These are phyloP conservation scores for Citrullus mucosospermus DNA, from an alignment of 306 rosid genomes.

Conservation along the genomic window DNA sequence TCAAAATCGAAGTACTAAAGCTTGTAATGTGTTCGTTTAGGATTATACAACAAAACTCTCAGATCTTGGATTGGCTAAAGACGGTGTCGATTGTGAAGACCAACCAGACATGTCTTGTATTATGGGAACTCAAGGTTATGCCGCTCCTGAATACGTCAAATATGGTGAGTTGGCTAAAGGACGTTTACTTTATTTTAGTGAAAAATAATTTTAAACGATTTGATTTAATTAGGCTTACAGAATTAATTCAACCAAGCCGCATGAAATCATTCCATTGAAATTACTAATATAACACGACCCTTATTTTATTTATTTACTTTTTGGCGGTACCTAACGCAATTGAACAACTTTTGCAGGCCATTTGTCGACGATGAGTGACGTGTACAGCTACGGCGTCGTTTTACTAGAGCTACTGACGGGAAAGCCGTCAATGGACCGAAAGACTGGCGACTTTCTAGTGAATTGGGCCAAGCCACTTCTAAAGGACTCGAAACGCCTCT, in stretches of 20 bases:
- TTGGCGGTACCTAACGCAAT: background rate
- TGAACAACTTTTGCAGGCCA: conserved; percentile 30
- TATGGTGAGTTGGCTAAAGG: conserved; percentile 23
- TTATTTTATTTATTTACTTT: background rate
- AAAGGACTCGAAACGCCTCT: conserved; percentile 46
- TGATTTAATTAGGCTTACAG: too few species aligned
- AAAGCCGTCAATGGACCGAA: conserved; percentile 41
- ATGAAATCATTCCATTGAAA: too few species aligned
- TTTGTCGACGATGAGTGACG: conserved; percentile 72
- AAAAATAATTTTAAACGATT: too few species aligned
- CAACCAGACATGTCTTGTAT: conserved; percentile 43
- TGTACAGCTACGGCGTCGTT: conserved; percentile 78
- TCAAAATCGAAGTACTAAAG: background rate
- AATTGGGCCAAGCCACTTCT: conserved; percentile 71
- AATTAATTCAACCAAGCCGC: too few species aligned
- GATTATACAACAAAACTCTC: conserved; percentile 63
- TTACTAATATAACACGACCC: background rate
- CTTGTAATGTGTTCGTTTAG: conserved; percentile 9
- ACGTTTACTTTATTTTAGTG: too few species aligned
- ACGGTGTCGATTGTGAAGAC: conserved; percentile 66
- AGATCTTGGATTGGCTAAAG: conserved; percentile 72
- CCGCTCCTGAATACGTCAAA: conserved; percentile 73
- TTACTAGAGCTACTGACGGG: conserved; percentile 73
- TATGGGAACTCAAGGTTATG: conserved; percentile 78
- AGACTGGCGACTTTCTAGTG: conserved; percentile 34